Conservation (phyloP, 192 early-diverging fungal genomes). For the Coemansia umbellata region DNA sequence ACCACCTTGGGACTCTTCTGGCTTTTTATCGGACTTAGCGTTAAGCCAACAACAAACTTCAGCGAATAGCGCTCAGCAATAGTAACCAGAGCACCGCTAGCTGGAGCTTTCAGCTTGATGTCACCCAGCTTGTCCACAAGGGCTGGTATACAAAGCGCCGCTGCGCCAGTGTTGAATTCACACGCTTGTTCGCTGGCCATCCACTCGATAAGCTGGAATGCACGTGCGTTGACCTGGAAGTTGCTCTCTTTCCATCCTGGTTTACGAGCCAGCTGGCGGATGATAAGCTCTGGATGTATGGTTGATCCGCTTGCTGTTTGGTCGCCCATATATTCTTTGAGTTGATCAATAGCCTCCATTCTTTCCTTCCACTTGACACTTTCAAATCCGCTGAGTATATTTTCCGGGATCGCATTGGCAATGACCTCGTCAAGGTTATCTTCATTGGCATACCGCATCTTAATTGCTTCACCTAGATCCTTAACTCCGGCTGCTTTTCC, state of each 20-base stretch:
- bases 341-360: conserved; percentile 78
- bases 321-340: conserved; percentile 63
- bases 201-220: conserved; percentile 71
- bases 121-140: conserved; percentile 93
- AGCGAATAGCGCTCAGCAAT: conserved; percentile 76
- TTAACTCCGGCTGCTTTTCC: conserved; percentile 11
- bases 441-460: conserved; percentile 66
- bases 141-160: conserved; percentile 64
- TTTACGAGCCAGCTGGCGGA: conserved; percentile 72
- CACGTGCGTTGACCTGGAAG: conserved; percentile 81
- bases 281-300: conserved; percentile 70
- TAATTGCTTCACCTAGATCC: conserved; percentile 59
- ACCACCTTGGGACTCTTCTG: conserved; percentile 89
- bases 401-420: conserved; percentile 58
- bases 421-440: conserved; percentile 60
- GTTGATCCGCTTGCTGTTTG: conserved; percentile 54
- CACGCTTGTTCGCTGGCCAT: conserved; percentile 58
- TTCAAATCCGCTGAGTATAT: conserved; percentile 57
- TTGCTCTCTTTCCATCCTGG: conserved; percentile 98
- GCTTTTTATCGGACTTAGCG: conserved; percentile 71
- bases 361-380: conserved; percentile 86
- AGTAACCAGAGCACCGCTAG: conserved; percentile 71
- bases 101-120: conserved; percentile 85
- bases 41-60: conserved; percentile 75
- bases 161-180: conserved; percentile 69